Percentiles rank a stretch among this genome's conserved stretches.
Evolutionary conservation across 1,284 basidiomycete species (phyloP).

Genomic region (Cutaneotrichosporon sp.): DNA sequence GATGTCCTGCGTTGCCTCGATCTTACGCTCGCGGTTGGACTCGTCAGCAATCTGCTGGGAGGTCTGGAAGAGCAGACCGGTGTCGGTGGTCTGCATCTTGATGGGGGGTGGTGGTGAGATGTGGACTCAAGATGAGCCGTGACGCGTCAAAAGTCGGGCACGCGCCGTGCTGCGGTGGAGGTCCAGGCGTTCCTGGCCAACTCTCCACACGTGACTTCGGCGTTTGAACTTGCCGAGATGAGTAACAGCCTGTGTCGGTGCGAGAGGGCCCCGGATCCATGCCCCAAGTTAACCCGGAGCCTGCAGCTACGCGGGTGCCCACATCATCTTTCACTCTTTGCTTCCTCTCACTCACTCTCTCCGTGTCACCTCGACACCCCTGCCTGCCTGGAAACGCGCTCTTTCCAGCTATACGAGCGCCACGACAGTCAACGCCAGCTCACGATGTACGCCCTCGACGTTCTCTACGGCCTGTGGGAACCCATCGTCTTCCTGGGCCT

Average conservation of each 20-base stretch:
- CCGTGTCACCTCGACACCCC: not conserved
- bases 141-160: not conserved
- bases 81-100: constrained; percentile 56
- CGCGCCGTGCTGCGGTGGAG: not conserved
- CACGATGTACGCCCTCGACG: constrained; percentile 9
- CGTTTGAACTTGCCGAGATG: too few species aligned
- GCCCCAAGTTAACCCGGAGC: too few species aligned
- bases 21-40: constrained; percentile 68
- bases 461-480: constrained; percentile 12
- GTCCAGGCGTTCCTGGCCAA: too few species aligned
- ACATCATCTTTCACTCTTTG: too few species aligned
- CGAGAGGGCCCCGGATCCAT: too few species aligned
- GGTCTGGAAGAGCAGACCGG: constrained; percentile 63
- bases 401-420: too few species aligned
- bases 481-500: constrained; percentile 16
- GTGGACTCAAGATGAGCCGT: not conserved
- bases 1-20: constrained; percentile 67
- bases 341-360: too few species aligned
- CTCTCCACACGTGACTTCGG: too few species aligned
- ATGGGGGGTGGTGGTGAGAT: not conserved
- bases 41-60: constrained; percentile 72
- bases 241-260: too few species aligned
- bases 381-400: not conserved
- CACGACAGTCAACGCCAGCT: too few species aligned
- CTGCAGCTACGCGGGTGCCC: too few species aligned